Evolutionary conservation across 768 basidiomycete species (phyloP), one percentile per base, ranked within the genome.

Genomic region (Daedaleopsis sinensis): DNA sequence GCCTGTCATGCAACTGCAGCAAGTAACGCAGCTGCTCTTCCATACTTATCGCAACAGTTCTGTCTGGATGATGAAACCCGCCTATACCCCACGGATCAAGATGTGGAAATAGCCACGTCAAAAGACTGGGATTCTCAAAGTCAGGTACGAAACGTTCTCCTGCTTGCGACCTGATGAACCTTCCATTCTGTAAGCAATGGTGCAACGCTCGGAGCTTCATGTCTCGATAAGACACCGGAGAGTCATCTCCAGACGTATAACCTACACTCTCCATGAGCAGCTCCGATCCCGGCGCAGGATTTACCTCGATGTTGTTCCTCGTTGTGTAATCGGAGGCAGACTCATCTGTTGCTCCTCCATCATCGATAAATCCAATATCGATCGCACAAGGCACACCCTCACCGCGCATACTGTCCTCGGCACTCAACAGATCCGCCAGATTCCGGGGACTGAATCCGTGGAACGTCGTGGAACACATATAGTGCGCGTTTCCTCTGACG

Each of bases 81-180:
- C 64, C 57, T n/a, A 65, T 62, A 3, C 59, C 55, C 64, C 64
- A 65, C 11, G 61, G 64, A 58, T 65, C 61, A 1, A 65, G 52
- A 35, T 65, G 64, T 0, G 61, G 61, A 43, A 65, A 65, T 18
- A 65, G 39, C 57, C 37, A 58, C 0, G 64, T 36, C 23, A 65
- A 46, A 2, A 65, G 24, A 3, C 18, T 18, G 13, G 46, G 32
- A 51, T 65, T 59, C 11, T 62, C 44, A 24, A 61, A 61, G 21
- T 65, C 60, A 0, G 64, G 57, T 0, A 65, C 23, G 36, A 52
- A 48, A 18, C 55, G 49, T 12, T 36, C 39, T 0, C 60, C 56
- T 23, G 46, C 43, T 8, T 32, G 36, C 42, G 55, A 46, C 5
- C 32, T 6, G 1, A 56, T 18, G 12, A 56, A 56, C n/a, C 27